Conservation (phyloP, 129 eudicot genomes). For the Helichrysum umbraculigerum region DNA sequence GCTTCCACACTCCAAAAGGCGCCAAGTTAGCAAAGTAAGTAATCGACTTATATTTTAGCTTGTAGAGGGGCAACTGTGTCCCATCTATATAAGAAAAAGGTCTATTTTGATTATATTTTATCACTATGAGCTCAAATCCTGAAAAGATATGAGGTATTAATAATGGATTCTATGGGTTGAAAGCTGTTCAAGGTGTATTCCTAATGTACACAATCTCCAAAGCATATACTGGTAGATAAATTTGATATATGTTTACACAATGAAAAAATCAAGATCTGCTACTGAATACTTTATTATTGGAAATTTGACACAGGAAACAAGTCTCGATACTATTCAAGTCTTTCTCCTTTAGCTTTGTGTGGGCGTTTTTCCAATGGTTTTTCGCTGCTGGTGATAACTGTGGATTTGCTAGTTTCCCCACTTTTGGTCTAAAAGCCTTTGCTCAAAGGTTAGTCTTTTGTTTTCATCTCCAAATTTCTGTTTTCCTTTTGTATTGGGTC, state of each 20-base stretch:
- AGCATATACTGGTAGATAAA: neutral
- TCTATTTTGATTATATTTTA: neutral
- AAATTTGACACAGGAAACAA: conserved; percentile 42
- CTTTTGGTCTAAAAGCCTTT: conserved; percentile 55
- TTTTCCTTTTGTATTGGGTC: neutral
- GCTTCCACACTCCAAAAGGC: conserved; percentile 59
- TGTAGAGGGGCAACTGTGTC: neutral
- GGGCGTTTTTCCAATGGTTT: conserved; percentile 67
- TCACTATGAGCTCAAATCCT: neutral
- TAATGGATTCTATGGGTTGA: neutral
- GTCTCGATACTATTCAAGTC: conserved; percentile 38
- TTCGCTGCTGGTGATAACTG: conserved; percentile 52
- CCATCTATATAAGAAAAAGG: neutral
- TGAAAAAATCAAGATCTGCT: neutral
- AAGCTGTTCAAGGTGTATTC: neutral
- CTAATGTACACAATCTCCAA: neutral
- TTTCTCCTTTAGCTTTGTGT: conserved; percentile 57
- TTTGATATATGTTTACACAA: neutral
- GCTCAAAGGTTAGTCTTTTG: conserved; percentile 33
- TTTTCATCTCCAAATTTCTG: neutral
- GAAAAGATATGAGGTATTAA: neutral
- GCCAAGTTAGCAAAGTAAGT: conserved; percentile 60
- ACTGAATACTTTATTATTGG: conserved; percentile 7
- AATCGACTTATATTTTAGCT: neutral
- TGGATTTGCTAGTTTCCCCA: conserved; percentile 50